Evolutionary conservation across 805 yeast species (phyloP), one percentile per base, ranked within the genome.

Genomic region (Candida jianshihensis): DNA sequence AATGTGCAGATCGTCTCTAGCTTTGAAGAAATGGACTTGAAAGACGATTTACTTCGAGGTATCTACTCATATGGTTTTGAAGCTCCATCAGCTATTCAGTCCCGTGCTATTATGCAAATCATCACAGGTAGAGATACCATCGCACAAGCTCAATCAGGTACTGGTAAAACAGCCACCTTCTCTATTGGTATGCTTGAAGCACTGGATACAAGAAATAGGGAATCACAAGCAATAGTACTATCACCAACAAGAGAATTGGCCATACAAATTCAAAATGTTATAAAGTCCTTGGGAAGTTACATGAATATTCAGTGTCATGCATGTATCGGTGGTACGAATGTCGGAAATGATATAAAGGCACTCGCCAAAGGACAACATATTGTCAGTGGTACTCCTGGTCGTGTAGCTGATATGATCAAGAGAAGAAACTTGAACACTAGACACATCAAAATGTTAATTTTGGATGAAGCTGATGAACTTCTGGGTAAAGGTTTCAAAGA

Each of bases 81-180:
- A 68, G 76, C 78, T 37, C 98, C 98, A 48, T 88, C 97, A 37
- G 92, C 97, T 39, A 92, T 92, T 68, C 98, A 92, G 70, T 89
- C 88, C 59, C 79, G 98, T 64, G 98, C 97, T 46, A 92, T 92
- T 52, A 70, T 83, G 66, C 98, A 95, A 61, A 89, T 92, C 63
- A 82, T 88, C 53, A 81, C 79, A 57, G 96, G 96, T 39, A 80
- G 88, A 63, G 98, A 92, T 64, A 94, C 89, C 37, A 78, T 92
- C 46, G 98, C 98, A 42, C 98, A 92, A 69, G 97, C 98, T 41
- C 98, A 92, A 68, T 87, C 96, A 26, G 98, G 98, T 66, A 92
- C 98, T 34, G 98, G 98, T 66, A 92, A 92, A 70, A 92, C 98
- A 20, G 98, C 97, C 47, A 92, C 98, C 33, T 92, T 92, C 71